Evolutionary conservation across 2,329 filamentous ascomycete genomes (phyloP).

Genomic region (Colletotrichum spaethianum): DNA sequence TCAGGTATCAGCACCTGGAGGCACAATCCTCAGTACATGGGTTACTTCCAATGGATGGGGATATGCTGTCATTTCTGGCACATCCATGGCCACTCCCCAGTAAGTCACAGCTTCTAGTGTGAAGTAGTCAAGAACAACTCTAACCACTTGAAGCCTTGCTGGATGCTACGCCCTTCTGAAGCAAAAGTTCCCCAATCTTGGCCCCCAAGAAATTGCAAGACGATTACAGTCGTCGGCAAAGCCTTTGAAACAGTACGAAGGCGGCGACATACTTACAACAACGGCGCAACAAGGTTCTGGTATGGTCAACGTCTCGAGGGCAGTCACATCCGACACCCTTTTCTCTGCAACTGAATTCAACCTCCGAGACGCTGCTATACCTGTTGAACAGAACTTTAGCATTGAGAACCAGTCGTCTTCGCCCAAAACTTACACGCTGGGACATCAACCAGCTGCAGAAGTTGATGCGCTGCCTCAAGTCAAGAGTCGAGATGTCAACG

Average conservation of each 20-base stretch:
- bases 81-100: constrained; percentile 36
- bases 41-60: constrained; percentile 34
- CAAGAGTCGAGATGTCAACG: constrained; percentile 10
- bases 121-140: neutral
- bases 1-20: constrained; percentile 31
- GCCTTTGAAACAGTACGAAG: constrained; percentile 14
- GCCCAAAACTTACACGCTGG: constrained; percentile 27
- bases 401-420: constrained; percentile 25
- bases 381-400: constrained; percentile 19
- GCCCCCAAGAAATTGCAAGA: constrained; percentile 18
- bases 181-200: constrained; percentile 17
- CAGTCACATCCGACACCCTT: constrained; percentile 12
- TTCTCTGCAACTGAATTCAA: constrained; percentile 32
- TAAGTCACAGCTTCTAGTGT: neutral
- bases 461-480: constrained; percentile 20
- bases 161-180: constrained; percentile 32
- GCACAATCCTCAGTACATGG: constrained; percentile 35
- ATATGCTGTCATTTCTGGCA: constrained; percentile 36
- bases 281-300: constrained; percentile 31
- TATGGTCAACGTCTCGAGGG: constrained; percentile 24
- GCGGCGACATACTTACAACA: constrained; percentile 14
- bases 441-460: constrained; percentile 23
- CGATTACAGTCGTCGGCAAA: constrained; percentile 30
- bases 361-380: constrained; percentile 9
- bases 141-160: constrained; percentile 6